Conservation (phyloP, 2,329 filamentous ascomycete species). For the Pseudocercospora macadamiae region DNA sequence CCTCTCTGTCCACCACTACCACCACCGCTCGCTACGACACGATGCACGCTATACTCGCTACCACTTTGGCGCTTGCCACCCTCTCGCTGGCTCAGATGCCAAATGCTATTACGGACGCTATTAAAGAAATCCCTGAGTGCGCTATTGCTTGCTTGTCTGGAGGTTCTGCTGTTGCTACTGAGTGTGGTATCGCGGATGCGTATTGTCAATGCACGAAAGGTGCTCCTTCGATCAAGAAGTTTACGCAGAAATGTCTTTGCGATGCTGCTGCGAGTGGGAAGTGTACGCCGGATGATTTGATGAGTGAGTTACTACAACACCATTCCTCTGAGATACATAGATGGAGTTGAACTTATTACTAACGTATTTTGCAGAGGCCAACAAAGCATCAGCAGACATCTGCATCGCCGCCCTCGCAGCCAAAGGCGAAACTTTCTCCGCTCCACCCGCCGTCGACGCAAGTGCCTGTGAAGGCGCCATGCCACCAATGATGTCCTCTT, state of each 20-base stretch:
- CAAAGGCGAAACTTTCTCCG: background rate
- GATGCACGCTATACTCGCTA: background rate
- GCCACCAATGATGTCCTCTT: background rate
- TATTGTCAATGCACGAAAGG: background rate
- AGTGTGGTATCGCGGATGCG: conserved; percentile 2
- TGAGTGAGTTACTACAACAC: background rate
- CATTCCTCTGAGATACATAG: background rate
- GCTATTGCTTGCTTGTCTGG: background rate
- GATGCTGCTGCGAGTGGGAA: conserved; percentile 1
- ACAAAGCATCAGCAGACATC: background rate
- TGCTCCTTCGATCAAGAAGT: background rate
- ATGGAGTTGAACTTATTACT: background rate
- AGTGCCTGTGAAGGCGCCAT: background rate
- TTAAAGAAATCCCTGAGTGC: background rate
- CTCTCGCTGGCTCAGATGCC: background rate
- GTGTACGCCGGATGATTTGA: background rate
- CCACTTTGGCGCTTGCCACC: background rate
- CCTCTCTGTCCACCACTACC: background rate
- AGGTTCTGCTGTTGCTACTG: background rate
- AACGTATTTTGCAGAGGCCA: background rate
- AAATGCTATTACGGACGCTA: conserved; percentile 1
- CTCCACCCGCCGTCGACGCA: background rate
- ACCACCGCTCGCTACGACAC: background rate
- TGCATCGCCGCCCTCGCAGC: background rate
- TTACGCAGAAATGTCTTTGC: conserved; percentile 1